Evolutionary conservation across 2,329 filamentous ascomycete genomes (phyloP).

Genomic region (Alternaria alternata): DNA sequence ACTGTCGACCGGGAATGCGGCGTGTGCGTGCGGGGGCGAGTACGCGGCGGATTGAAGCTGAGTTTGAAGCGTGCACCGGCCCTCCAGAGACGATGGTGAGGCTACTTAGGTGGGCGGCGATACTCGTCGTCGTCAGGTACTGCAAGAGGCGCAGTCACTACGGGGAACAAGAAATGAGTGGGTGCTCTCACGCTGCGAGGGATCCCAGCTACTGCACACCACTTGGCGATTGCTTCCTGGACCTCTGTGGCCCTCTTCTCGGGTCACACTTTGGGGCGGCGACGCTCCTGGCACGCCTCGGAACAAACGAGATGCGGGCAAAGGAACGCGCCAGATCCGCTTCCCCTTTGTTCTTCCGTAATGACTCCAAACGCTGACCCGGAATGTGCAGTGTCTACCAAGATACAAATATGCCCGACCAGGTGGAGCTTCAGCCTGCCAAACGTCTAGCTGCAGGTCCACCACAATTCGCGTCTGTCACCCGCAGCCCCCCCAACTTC

Average conservation of each 20-base stretch:
- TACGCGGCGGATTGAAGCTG: slow-evolving; percentile 12
- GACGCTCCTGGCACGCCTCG: background rate
- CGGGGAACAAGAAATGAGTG: slow-evolving; percentile 15
- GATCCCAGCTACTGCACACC: slow-evolving; percentile 14
- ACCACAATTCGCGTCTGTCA: slow-evolving; percentile 8
- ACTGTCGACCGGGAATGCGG: slow-evolving; percentile 16
- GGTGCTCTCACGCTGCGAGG: slow-evolving; percentile 12
- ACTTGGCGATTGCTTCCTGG: slow-evolving; percentile 4
- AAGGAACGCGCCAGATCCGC: background rate
- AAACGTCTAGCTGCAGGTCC: slow-evolving; percentile 17
- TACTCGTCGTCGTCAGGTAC: slow-evolving; percentile 14
- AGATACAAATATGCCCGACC: background rate
- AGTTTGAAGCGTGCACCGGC: slow-evolving; percentile 8
- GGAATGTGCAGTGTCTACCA: background rate
- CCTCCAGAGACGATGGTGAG: slow-evolving; percentile 5
- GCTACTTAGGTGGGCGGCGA: slow-evolving; percentile 6
- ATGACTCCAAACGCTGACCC: background rate
- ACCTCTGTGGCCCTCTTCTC: background rate
- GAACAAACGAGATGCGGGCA: background rate
- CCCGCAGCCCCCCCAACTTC: background rate
- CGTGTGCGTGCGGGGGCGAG: slow-evolving; percentile 18
- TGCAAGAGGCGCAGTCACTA: slow-evolving; percentile 13
- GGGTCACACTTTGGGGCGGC: slow-evolving; percentile 1
- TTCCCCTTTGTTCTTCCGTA: background rate
- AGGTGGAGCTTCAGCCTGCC: slow-evolving; percentile 5